Base-by-base conservation (phyloP, 2,329 filamentous ascomycete species). In the Penicillium sp. region DNA sequence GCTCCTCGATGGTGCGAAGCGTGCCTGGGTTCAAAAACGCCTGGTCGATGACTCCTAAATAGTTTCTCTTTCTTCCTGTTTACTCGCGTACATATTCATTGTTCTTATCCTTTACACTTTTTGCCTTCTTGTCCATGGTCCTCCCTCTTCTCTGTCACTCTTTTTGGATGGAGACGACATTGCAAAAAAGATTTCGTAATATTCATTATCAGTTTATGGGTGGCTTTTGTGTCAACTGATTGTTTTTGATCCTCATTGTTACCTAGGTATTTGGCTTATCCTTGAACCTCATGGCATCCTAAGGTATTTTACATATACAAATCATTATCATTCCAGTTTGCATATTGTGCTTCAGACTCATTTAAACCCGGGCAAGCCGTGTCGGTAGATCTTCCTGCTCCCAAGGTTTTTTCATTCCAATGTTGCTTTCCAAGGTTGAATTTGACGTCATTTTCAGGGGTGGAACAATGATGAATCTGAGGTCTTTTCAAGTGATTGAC, bases 1-100 rank as follows among this genome's bases (percentile, higher is more conserved):
- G 1, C 71, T 90, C 43, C 66, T 80, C 42, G 80, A 81, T 46
- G 80, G 82, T 16, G 87, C 87, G 24, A 79, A 78, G 63, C 74
- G 75, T 51, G 80, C 79, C 37, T 77, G 74, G 72, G 75, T 79
- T 14, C 75, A 77, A 57, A 81, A 78, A 65, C 78, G 72, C 61
- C 65, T 81, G 24, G 73, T 78, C 49, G 76, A 81, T 68, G 78
- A 78, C 56, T 73, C 68, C 52, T 75, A 65, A 58, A 46, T 19
- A 21, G 1, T 44, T 24, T 31, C 27, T 22, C 16, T 29, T 43
- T 42, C 29, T 51, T 37, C 26, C 13, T 50, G 46, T 31, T 31
- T 31, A 37, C 9, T 27, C 31, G 22, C 52, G 61, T 63, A 61
- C 48, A 61, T 63, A 61, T 27, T 46, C 33, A n/a, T 10, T 5